Base-by-base conservation (phyloP, 2,329 filamentous ascomycete genomes). In the Sphaerulina vaccinii region DNA sequence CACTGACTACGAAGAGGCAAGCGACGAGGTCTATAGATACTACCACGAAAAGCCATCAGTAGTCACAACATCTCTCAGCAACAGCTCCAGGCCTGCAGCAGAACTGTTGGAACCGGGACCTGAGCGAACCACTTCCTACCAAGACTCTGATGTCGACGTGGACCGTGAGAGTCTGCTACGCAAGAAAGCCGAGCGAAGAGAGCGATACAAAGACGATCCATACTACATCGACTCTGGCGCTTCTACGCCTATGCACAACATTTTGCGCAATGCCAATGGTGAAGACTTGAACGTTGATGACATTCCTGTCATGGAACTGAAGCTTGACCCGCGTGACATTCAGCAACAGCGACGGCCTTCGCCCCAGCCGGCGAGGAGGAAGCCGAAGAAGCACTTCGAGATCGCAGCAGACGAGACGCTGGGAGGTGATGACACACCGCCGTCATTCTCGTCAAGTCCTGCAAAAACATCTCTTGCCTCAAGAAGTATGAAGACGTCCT, bases 291-390 rank as follows among this genome's bases (percentile, higher is more conserved):
- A 99, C 66, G 86, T 99, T 37, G 93, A 99, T 70, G 83, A 89
- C 1, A 99, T 99, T 62, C 93, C 93, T 2, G 92, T 99, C 63
- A 93, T 99, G 84, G 85, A 95, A 67, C 79, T 99, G 40, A 85
- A 95, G 56, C 79, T 96, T 6, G 84, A 85, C 32, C 61, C 58
- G 21, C 47, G 59, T 47, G 55, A 58, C 32, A 49, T 22, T 21
- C 39, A 51, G 22, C 33, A 43, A 29, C 50, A 51, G 41, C 53
- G 22, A 24, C 47, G 52, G 21, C 44, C 50, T 27, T 46, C 55
- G 7, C 50, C 57, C n/a, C 51, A 56, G 29, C 57, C 58, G 21
- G 49, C 44, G 15, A 35, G 45, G 16, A 50, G 56, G 36, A 68
- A 69, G 9, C 58, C 68, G 0, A 66, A 67, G 15, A 68, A 68